phyloP scores from a whole-genome alignment of 495 filamentous ascomycete genomes.

The Podospora pseudopauciseta region DNA sequence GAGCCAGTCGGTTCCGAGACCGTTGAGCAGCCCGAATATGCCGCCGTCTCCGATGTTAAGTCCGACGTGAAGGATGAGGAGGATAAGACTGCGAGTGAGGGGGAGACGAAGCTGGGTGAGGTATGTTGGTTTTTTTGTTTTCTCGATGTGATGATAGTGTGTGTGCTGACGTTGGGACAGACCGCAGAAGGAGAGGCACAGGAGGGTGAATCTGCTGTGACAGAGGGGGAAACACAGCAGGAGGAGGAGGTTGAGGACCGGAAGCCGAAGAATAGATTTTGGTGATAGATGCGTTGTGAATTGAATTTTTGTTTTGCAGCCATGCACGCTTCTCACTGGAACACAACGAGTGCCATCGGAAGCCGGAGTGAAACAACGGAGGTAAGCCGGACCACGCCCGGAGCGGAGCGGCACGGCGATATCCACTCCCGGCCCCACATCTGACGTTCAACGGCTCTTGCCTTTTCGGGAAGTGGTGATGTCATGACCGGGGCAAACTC shows the following conservation, averaged over 20 bases:
- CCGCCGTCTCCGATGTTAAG: constrained; percentile 24
- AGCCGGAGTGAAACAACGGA: too few species aligned
- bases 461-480: constrained; percentile 4
- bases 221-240: neutral
- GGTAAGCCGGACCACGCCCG: neutral
- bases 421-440: neutral
- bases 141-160: neutral
- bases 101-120: neutral
- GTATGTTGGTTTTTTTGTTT: neutral
- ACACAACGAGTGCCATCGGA: too few species aligned
- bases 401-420: neutral
- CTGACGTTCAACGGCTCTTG: neutral
- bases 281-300: too few species aligned
- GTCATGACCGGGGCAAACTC: constrained; percentile 3
- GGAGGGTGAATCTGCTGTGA: neutral
- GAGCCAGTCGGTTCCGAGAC: constrained; percentile 26
- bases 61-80: constrained; percentile 28
- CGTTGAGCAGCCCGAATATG: constrained; percentile 23
- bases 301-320: too few species aligned
- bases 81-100: constrained; percentile 1
- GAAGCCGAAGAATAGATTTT: neutral
- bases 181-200: neutral
- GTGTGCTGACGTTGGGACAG: neutral
- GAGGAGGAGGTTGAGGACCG: neutral
- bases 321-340: too few species aligned